These are phyloP conservation scores for Acer campestre DNA, from an alignment of 345 rosid genomes.

Conservation along the genomic window DNA sequence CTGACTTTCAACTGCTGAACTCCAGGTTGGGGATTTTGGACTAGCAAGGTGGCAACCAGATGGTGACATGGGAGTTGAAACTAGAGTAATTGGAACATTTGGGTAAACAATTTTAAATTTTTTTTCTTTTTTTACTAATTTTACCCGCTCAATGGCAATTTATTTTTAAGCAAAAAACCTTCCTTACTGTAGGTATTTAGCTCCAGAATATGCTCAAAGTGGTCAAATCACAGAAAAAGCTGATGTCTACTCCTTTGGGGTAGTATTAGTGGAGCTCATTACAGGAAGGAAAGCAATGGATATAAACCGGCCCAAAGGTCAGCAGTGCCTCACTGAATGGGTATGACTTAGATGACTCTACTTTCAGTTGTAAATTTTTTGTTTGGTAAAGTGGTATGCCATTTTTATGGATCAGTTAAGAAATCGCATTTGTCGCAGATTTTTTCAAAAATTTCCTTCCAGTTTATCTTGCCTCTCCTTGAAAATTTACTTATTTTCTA, in stretches of 20 bases:
- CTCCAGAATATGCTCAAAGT: conserved; percentile 97
- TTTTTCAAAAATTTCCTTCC: background rate
- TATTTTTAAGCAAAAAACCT: background rate
- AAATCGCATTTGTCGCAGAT: background rate
- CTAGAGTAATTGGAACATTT: conserved; percentile 93
- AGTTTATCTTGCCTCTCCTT: background rate
- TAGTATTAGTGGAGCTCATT: conserved; percentile 90
- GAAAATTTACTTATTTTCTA: background rate
- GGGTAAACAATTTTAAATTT: conserved; percentile 49
- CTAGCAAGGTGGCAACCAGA: conserved; percentile 99
- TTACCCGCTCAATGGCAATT: conserved; percentile 7
- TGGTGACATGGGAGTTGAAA: conserved; percentile 91
- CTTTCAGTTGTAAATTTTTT: background rate
- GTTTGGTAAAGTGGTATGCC: conserved; percentile 4
- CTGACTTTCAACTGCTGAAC: conserved; percentile 18
- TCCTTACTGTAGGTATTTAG: conserved; percentile 63
- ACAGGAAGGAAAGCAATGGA: conserved; percentile 98
- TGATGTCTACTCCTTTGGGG: conserved; percentile 94
- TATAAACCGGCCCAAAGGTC: conserved; percentile 83
- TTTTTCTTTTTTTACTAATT: conserved; percentile 2
- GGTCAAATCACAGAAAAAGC: conserved; percentile 98
- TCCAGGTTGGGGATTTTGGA: conserved; percentile 97
- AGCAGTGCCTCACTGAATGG: conserved; percentile 98
- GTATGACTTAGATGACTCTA: conserved; percentile 37
- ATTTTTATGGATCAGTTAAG: conserved; percentile 1